Evolutionary conservation across 148 eudicot species (phyloP).

Genomic region (Simmondsia chinensis): DNA sequence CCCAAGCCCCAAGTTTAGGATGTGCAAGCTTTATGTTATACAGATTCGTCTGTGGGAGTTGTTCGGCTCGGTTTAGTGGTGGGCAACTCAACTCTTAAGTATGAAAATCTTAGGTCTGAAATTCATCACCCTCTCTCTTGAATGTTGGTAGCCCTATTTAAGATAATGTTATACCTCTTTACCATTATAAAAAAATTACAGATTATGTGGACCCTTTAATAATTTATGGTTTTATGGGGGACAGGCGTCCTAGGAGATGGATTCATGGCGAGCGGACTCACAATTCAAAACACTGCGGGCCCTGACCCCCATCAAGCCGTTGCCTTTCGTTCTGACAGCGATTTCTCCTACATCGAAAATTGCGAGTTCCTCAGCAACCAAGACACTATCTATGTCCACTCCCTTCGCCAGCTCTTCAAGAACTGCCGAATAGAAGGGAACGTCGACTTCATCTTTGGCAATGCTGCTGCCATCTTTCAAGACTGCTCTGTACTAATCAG

Average conservation of each 20-base stretch:
- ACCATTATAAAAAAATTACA: background rate
- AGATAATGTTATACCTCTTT: background rate
- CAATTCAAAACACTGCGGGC: slow-evolving; percentile 30
- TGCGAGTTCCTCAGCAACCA: slow-evolving; percentile 28
- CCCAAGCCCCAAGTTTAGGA: too few relatives aligned
- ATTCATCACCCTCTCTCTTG: too few relatives aligned
- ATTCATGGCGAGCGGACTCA: slow-evolving; percentile 24
- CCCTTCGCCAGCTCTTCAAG: slow-evolving; percentile 23
- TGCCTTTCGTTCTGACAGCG: slow-evolving; percentile 26
- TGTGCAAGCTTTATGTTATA: too few relatives aligned
- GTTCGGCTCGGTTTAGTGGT: too few relatives aligned
- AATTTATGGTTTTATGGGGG: too few relatives aligned
- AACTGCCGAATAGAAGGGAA: slow-evolving; percentile 23
- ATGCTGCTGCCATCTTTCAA: slow-evolving; percentile 29
- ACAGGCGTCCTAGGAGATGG: slow-evolving; percentile 28
- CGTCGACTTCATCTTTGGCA: slow-evolving; percentile 31
- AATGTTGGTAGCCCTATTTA: too few relatives aligned
- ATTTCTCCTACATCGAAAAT: slow-evolving; percentile 20
- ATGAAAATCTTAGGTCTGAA: too few relatives aligned
- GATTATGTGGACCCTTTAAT: background rate
- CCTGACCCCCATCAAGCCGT: slow-evolving; percentile 31
- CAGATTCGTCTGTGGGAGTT: too few relatives aligned
- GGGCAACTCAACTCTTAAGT: too few relatives aligned
- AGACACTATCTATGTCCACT: slow-evolving; percentile 24
- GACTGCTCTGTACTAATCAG: slow-evolving; percentile 24